Base-by-base conservation (phyloP, 2,329 filamentous ascomycete genomes). In the Pseudocercospora macadamiae region DNA sequence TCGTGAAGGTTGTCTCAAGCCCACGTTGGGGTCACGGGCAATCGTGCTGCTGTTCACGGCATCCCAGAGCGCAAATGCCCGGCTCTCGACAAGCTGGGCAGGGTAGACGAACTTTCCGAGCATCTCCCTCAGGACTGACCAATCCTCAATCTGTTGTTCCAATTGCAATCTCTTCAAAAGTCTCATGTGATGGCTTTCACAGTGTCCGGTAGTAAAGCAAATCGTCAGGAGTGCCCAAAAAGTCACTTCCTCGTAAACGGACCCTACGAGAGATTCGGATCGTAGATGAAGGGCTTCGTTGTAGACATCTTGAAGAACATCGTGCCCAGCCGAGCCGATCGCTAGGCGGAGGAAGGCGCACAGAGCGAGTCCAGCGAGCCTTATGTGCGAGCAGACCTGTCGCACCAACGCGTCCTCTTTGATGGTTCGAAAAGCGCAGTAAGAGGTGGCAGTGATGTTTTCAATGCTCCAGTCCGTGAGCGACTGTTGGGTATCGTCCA, bases 211-310 rank as follows among this genome's bases (percentile, higher is more conserved):
- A 10, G 57, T 55, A 10, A 59, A 53, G 47, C 61, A 64, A 23
- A 65, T 61, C 19, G 51, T 57, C 25, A 62, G 59, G 12, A 66
- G 51, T 9, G 59, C 51, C 64, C 63, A 66, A 47, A 65, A 57
- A 8, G 54, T 49, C 7, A 62, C 37, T 32, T 65, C 63, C 21
- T 63, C 64, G 32, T 58, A 66, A 9, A 65, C 49, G 0, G 61
- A 65, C 10, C 58, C 62, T 26, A 65, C 36, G 18, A 66, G 57
- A 10, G 60, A 37, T 1, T 63, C 59, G 1, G 61, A 36, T 3
- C 57, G 55, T 9, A 65, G 52, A 3, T 36, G 45, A 4, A 54
- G 25, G 9, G 60, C 39, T 30, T 64, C 62, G 47, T 37, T 18
- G 37, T 63, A 62, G 4, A 64, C 44, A 12, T 47, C 36, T 26